phyloP scores from a whole-genome alignment of 192 early-diverging fungal species.

The Geranomyces michiganensis region DNA sequence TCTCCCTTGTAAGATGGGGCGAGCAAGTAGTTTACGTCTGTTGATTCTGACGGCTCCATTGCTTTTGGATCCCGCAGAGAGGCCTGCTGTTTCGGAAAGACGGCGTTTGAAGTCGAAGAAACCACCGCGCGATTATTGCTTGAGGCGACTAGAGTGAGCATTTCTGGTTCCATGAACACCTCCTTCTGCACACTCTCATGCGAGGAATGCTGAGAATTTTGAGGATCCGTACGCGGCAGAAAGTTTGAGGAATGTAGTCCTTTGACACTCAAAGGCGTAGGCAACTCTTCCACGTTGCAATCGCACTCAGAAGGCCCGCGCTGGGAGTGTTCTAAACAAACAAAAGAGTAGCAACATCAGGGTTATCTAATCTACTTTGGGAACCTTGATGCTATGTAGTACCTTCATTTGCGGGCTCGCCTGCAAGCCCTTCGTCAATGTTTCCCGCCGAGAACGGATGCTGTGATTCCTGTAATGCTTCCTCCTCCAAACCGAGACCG shows the following conservation, averaged over 20 bases:
- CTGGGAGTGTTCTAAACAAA: background rate
- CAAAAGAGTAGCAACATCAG: too few relatives aligned
- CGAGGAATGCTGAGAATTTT: background rate
- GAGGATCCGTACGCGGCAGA: background rate
- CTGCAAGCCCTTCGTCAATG: too few relatives aligned
- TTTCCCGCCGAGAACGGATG: too few relatives aligned
- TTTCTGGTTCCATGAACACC: slow-evolving; percentile 8
- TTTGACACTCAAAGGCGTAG: slow-evolving; percentile 4
- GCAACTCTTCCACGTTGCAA: background rate
- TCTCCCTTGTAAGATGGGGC: background rate
- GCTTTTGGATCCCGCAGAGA: too few relatives aligned
- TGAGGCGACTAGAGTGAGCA: background rate
- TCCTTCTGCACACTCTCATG: slow-evolving; percentile 5
- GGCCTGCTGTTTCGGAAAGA: too few relatives aligned
- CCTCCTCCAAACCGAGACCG: background rate
- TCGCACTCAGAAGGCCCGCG: background rate
- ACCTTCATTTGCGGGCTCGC: too few relatives aligned
- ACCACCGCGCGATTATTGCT: background rate
- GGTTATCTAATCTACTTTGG: too few relatives aligned
- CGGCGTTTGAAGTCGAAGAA: too few relatives aligned
- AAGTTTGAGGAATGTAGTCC: background rate
- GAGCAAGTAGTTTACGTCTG: background rate
- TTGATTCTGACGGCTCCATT: too few relatives aligned
- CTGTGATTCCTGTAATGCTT: too few relatives aligned
- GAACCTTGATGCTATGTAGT: too few relatives aligned